Evolutionary conservation across 176 grass and related monocot genomes (phyloP), one percentile per base, ranked within the genome.

Genomic region (Aegilops tauschii): DNA sequence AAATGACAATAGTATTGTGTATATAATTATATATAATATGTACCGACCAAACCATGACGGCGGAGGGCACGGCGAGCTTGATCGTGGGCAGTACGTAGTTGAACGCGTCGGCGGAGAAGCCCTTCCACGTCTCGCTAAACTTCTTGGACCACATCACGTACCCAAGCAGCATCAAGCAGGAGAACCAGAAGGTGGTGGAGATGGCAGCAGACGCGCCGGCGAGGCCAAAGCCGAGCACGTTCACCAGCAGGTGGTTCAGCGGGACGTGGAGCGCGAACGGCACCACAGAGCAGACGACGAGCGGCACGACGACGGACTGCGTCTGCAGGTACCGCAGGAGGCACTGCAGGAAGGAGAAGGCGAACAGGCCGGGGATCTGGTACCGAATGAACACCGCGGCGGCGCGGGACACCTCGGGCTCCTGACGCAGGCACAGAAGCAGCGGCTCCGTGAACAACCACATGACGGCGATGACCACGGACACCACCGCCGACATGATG

Each of bases 31-130:
- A n/a, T n/a, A n/a, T n/a, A n/a, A 30, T 54, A 54, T 30, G 30
- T 27, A 89, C 93, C 80, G 12, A 99, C 97, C 97, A 99, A 69
- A 99, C 90, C 97, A 99, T 99, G 76, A 94, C 13, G 64, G 97
- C 92, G 3, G 94, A 99, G 20, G 97, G 94, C 67, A 85, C 47
- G 21, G 97, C 97, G 63, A 99, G 77, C 87, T 88, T 96, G 65
- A 99, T 56, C 40, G 90, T 91, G 4, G 94, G 94, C 30, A 94
- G 8, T 10, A 99, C 82, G 69, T 90, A 83, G 45, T 69, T 71
- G 61, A 96, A 93, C 1, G 94, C 73, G 29, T 96, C 97, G 42
- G 45, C 36, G 8, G 97, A 92, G 63, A 99, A 78, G 3, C 97
- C 94, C 40, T 79, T 73, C 97, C 92, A 96, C 6, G 97, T 99